Conservation (phyloP, 2,329 filamentous ascomycete genomes). For the Aspergillus pseudoviridinutans region DNA sequence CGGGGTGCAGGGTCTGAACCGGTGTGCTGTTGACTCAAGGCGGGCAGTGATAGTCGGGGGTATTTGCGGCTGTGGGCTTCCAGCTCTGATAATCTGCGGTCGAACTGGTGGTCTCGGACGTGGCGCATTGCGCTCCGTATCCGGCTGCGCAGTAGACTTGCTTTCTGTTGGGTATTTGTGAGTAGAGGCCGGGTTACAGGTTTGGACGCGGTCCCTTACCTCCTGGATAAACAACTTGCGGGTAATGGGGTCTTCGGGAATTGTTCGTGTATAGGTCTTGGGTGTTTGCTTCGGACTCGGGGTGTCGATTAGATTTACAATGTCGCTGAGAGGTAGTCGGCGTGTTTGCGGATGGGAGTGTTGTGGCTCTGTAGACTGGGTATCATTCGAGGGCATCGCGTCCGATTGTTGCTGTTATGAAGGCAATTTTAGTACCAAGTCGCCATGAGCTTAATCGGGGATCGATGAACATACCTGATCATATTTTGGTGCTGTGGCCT, state of each 20-base stretch:
- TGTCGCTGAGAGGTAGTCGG: constrained; percentile 10
- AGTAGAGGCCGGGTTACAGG: neutral
- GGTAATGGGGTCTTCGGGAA: constrained; percentile 33
- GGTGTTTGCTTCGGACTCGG: neutral
- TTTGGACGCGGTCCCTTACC: constrained; percentile 20
- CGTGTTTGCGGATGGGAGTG: constrained; percentile 16
- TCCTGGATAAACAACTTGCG: constrained; percentile 40
- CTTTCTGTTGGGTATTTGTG: constrained; percentile 33
- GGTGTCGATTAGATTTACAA: constrained; percentile 6
- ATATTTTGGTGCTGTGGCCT: constrained; percentile 14
- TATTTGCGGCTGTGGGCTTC: constrained; percentile 38
- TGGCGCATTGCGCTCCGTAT: constrained; percentile 40
- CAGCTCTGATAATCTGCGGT: constrained; percentile 38
- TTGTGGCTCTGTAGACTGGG: constrained; percentile 9
- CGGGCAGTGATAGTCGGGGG: constrained; percentile 24
- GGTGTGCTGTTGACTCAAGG: neutral
- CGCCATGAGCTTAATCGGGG: neutral
- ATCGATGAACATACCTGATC: constrained; percentile 12
- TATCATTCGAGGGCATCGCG: constrained; percentile 13
- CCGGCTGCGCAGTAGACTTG: constrained; percentile 34
- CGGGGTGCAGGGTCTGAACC: neutral
- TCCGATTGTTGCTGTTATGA: constrained; percentile 14
- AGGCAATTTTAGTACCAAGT: neutral
- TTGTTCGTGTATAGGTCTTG: constrained; percentile 9
- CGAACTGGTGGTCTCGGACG: constrained; percentile 35